Base-by-base conservation (phyloP, 768 basidiomycete genomes). In the Tricholoma saponaceum region DNA sequence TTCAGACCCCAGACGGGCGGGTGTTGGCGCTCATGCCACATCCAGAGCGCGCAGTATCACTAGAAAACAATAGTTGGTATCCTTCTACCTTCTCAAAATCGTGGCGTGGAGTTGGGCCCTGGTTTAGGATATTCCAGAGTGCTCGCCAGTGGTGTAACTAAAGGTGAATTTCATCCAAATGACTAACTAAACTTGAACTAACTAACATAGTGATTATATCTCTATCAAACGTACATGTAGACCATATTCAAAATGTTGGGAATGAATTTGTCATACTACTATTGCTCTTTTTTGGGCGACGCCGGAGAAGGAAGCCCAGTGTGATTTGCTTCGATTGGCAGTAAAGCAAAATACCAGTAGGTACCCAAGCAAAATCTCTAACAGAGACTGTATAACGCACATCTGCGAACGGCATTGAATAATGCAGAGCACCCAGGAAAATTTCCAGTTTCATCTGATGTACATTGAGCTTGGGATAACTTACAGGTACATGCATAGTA, bases 11-110 rank as follows among this genome's bases (percentile, higher is more conserved):
- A 0, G 83, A 87, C 65, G 97, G 97, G 10, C 82, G 95, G n/a
- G 88, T 99, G 8, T 76, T 98, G 55, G 95, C 93, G 0, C 72
- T 98, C 65, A 99, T 99, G 97, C 97, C 97, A 14, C 97, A 98
- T 73, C 95, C 96, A 0, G 97, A 98, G 70, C 85, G 96, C 14
- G 89, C 91, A 5, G 81, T 84, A 18, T 79, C 84, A 28, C 66
- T 90, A 56, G 90, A 90, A 66, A 89, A 87, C 65, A 97, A 95
- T 67, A 95, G 93, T 65, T 99, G 95, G 95, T 92, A 88, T 72
- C 89, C 94, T 1, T 63, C 76, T 5, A 73, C 76, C 26, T 70
- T 88, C 60, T 70, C 70, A 33, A 76, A 80, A 25, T 65, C 73
- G 20, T 94, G 92, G 92, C 75, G 81, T 32, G 86, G 89, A 10